phyloP scores from a whole-genome alignment of 129 eudicot genomes.

The Helianthus tuberosus region DNA sequence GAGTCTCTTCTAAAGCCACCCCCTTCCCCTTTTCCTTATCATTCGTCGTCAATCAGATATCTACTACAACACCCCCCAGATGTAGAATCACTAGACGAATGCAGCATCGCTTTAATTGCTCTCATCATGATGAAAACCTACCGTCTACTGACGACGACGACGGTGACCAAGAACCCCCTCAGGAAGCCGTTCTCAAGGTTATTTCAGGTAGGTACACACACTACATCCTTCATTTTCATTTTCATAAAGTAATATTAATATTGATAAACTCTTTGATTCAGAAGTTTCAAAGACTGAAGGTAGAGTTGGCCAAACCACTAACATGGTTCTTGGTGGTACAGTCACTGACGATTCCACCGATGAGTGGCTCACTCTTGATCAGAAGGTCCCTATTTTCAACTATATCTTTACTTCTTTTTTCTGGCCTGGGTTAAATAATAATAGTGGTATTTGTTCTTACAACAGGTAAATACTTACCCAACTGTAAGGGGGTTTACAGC shows the following conservation, averaged over 20 bases:
- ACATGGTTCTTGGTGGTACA: conserved; percentile 86
- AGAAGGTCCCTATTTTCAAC: conserved; percentile 52
- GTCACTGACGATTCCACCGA: conserved; percentile 75
- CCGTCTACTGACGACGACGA: background rate
- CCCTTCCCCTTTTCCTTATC: conserved; percentile 12
- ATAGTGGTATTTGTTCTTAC: background rate
- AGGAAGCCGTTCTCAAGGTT: conserved; percentile 94
- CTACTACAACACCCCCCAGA: background rate
- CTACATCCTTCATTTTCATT: too few relatives aligned
- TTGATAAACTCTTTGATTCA: conserved; percentile 35
- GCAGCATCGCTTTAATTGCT: conserved; percentile 36
- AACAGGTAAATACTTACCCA: conserved; percentile 86
- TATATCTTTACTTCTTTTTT: background rate
- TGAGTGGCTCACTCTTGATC: conserved; percentile 77
- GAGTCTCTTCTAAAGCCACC: conserved; percentile 35
- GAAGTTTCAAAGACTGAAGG: conserved; percentile 90
- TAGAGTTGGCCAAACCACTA: conserved; percentile 84
- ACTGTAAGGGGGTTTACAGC: conserved; percentile 96
- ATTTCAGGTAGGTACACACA: conserved; percentile 63
- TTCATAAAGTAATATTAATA: too few relatives aligned
- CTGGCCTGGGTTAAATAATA: too few relatives aligned
- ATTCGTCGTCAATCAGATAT: conserved; percentile 18
- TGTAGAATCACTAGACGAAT: conserved; percentile 31
- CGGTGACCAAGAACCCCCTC: conserved; percentile 69
- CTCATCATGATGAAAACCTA: conserved; percentile 29